These are phyloP conservation scores for Nadsonia fulvescens DNA, from an alignment of 805 yeast genomes.

Conservation along the genomic window DNA sequence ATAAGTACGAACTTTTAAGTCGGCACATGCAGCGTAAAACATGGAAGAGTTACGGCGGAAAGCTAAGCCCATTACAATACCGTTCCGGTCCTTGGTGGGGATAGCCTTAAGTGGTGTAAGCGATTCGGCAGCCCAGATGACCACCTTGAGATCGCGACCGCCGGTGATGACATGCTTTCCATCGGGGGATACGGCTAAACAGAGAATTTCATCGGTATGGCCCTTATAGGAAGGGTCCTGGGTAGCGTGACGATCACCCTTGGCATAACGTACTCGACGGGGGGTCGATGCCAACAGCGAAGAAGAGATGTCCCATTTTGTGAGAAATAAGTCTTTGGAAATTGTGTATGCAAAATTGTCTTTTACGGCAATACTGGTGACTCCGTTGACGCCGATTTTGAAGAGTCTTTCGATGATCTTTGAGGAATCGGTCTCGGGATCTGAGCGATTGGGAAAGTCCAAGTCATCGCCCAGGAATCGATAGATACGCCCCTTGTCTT, in stretches of 20 bases:
- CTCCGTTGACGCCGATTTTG: constrained; percentile 15
- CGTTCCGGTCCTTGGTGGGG: constrained; percentile 54
- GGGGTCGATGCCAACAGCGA: constrained; percentile 45
- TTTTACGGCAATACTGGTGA: constrained; percentile 28
- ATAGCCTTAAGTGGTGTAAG: constrained; percentile 60
- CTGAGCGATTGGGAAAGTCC: constrained; percentile 14
- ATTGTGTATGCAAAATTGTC: constrained; percentile 57
- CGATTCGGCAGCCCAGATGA: constrained; percentile 74
- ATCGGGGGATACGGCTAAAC: constrained; percentile 73
- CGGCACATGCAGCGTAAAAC: constrained; percentile 83
- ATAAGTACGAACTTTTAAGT: constrained; percentile 74
- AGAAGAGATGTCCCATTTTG: constrained; percentile 59
- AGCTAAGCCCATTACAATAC: constrained; percentile 50
- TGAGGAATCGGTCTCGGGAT: constrained; percentile 2
- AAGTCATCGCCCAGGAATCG: constrained; percentile 41
- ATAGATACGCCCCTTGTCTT: constrained; percentile 68
- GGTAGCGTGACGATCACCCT: constrained; percentile 24
- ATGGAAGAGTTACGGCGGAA: constrained; percentile 74
- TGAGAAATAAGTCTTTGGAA: constrained; percentile 62
- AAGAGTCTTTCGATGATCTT: constrained; percentile 6
- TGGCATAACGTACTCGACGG: constrained; percentile 39
- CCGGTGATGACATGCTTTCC: constrained; percentile 86
- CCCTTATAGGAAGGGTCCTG: constrained; percentile 33
- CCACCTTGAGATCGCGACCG: constrained; percentile 62
- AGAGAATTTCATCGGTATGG: constrained; percentile 57